A percentile compares a stretch with the other conserved stretches of the same genome.
Conservation (phyloP, 768 basidiomycete species). For the Pholiota molesta region DNA sequence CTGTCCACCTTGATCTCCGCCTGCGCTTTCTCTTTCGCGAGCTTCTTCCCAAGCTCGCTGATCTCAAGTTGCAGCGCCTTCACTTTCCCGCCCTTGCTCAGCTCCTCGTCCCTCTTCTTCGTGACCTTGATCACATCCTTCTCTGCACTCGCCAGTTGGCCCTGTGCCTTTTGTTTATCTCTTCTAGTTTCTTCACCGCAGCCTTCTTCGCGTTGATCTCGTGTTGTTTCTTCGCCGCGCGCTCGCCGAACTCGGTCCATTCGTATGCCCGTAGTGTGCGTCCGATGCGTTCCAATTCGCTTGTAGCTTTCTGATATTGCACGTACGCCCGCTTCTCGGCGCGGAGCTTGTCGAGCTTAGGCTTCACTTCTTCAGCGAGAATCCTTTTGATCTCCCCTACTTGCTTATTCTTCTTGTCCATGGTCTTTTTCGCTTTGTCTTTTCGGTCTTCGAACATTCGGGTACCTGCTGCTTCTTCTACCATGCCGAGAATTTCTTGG, state of each 20-base stretch:
- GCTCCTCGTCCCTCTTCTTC: slow-evolving; percentile 81
- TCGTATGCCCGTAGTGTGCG: slow-evolving; percentile 87
- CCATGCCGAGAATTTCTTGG: slow-evolving; percentile 96
- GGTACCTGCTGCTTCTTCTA: slow-evolving; percentile 97
- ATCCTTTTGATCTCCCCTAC: slow-evolving; percentile 85
- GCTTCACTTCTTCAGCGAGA: slow-evolving; percentile 88
- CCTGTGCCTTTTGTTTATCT: slow-evolving; percentile 42
- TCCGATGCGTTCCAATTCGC: slow-evolving; percentile 85
- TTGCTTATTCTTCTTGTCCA: slow-evolving; percentile 96
- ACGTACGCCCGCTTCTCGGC: slow-evolving; percentile 87
- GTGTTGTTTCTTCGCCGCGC: slow-evolving; percentile 48
- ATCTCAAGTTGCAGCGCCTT: slow-evolving; percentile 84
- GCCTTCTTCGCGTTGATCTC: slow-evolving; percentile 55
- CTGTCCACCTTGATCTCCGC: slow-evolving; percentile 77
- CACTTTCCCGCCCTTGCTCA: slow-evolving; percentile 91
- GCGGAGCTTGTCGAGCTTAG: slow-evolving; percentile 90
- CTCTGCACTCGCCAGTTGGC: slow-evolving; percentile 64
- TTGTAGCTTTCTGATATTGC: slow-evolving; percentile 85
- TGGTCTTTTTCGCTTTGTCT: slow-evolving; percentile 94
- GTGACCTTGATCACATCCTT: slow-evolving; percentile 66
- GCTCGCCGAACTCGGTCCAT: slow-evolving; percentile 62
- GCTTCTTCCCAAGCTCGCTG: slow-evolving; percentile 72
- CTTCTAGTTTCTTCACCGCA: slow-evolving; percentile 40
- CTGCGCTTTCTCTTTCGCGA: slow-evolving; percentile 85
- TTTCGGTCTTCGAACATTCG: slow-evolving; percentile 99